These are phyloP conservation scores for Dictyostelium brefeldianum DNA, from an alignment of 78 protist species.

Conservation along the genomic window DNA sequence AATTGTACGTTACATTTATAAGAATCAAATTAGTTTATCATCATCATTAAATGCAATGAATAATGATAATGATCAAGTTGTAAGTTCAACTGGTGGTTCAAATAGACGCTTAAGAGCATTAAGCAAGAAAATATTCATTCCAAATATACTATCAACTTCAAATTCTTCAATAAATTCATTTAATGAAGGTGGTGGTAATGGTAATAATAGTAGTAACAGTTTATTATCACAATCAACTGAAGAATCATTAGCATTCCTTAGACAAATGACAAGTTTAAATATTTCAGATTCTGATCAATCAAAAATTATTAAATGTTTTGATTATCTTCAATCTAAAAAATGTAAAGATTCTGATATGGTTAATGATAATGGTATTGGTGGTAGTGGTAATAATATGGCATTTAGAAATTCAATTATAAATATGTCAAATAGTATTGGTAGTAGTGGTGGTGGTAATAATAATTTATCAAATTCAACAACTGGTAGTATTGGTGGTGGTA, in stretches of 20 bases:
- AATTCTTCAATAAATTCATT: slow-evolving; percentile 8
- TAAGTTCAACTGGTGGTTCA: slow-evolving; percentile 15
- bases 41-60: neutral
- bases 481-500: neutral
- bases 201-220: neutral
- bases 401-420: neutral
- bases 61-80: neutral
- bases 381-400: neutral
- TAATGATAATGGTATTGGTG: neutral
- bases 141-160: neutral
- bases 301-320: slow-evolving; percentile 51
- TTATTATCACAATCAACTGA: neutral
- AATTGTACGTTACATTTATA: slow-evolving; percentile 10
- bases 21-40: neutral
- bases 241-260: neutral
- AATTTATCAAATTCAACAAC: neutral
- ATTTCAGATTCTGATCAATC: slow-evolving; percentile 37
- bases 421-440: neutral
- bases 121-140: slow-evolving; percentile 1
- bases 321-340: slow-evolving; percentile 38
- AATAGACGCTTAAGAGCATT: slow-evolving; percentile 29
- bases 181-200: neutral
- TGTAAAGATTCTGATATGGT: slow-evolving; percentile 20
- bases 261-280: slow-evolving; percentile 15
- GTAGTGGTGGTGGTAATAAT: neutral